These are phyloP conservation scores for Aspergillus affinis DNA, from an alignment of 495 filamentous ascomycete species.

Conservation along the genomic window DNA sequence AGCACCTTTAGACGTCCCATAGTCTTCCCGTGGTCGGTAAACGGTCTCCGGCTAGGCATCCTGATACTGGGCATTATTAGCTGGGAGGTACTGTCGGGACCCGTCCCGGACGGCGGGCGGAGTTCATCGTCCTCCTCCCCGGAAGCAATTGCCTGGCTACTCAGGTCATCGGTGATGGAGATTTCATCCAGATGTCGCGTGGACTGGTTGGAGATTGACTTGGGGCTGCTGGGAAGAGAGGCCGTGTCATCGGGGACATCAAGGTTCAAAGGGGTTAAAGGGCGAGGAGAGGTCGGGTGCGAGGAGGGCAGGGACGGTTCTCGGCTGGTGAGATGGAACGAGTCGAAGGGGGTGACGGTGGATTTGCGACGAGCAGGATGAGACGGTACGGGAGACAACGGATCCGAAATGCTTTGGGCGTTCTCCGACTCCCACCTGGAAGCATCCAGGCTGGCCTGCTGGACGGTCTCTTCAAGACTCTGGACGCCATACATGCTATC, in stretches of 20 bases:
- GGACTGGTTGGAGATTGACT: conserved; percentile 50
- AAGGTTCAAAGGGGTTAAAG: conserved; percentile 47
- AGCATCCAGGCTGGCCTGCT: conserved; percentile 20
- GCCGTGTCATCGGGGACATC: conserved; percentile 40
- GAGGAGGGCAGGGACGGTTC: conserved; percentile 26
- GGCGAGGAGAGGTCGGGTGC: conserved; percentile 35
- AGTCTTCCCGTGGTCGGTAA: conserved; percentile 80
- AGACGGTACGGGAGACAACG: not conserved
- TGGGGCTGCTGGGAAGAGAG: conserved; percentile 54
- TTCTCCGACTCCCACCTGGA: conserved; percentile 13
- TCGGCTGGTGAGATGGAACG: conserved; percentile 16
- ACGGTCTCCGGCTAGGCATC: conserved; percentile 91
- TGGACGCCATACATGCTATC: conserved; percentile 62
- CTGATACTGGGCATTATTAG: conserved; percentile 96
- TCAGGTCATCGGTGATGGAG: conserved; percentile 50
- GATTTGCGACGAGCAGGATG: conserved; percentile 28
- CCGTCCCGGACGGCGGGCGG: conserved; percentile 24
- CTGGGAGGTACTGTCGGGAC: conserved; percentile 64
- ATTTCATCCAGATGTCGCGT: conserved; percentile 50
- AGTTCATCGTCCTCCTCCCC: conserved; percentile 46
- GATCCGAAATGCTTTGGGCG: not conserved
- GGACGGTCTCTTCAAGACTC: conserved; percentile 59
- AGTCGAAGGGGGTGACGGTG: conserved; percentile 34
- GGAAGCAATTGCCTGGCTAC: conserved; percentile 48
- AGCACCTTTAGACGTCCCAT: conserved; percentile 87